Conservation (phyloP, 352 stramenopile genomes). For the Halophytophthora batemanensis region DNA sequence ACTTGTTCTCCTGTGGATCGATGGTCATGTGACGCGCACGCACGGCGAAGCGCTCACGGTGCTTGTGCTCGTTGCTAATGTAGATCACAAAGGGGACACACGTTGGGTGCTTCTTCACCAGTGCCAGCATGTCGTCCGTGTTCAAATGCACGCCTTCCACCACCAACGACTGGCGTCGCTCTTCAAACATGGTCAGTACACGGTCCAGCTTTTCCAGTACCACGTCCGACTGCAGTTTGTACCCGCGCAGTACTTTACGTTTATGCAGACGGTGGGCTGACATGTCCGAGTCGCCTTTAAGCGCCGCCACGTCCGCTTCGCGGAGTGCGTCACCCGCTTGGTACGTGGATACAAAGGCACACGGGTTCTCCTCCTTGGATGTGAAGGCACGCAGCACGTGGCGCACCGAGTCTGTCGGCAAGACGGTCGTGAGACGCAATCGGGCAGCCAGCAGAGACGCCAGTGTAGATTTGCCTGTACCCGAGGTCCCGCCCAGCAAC, state of each 20-base stretch:
- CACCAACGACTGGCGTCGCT: slow-evolving; percentile 76
- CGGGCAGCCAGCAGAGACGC: slow-evolving; percentile 71
- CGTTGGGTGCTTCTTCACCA: slow-evolving; percentile 78
- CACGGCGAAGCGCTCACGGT: slow-evolving; percentile 83
- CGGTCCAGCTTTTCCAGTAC: slow-evolving; percentile 83
- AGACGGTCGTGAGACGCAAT: slow-evolving; percentile 76
- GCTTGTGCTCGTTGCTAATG: slow-evolving; percentile 88
- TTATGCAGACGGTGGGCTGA: slow-evolving; percentile 76
- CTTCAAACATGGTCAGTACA: slow-evolving; percentile 85
- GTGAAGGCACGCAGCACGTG: slow-evolving; percentile 81
- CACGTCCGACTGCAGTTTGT: slow-evolving; percentile 77
- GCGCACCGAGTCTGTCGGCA: slow-evolving; percentile 84
- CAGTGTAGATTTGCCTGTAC: slow-evolving; percentile 85
- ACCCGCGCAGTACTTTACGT: slow-evolving; percentile 76
- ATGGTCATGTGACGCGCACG: slow-evolving; percentile 87
- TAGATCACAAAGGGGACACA: slow-evolving; percentile 88
- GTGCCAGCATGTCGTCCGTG: slow-evolving; percentile 73
- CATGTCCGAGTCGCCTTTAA: slow-evolving; percentile 44
- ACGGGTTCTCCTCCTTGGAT: slow-evolving; percentile 76
- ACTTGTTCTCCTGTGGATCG: slow-evolving; percentile 87
- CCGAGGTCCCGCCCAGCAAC: slow-evolving; percentile 81
- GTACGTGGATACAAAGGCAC: slow-evolving; percentile 85
- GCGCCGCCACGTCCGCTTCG: slow-evolving; percentile 44
- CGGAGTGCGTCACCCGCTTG: slow-evolving; percentile 79
- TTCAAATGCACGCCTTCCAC: slow-evolving; percentile 87